Evolutionary conservation across 2,329 filamentous ascomycete genomes (phyloP).

Genomic region (Pseudogymnoascus destructans): DNA sequence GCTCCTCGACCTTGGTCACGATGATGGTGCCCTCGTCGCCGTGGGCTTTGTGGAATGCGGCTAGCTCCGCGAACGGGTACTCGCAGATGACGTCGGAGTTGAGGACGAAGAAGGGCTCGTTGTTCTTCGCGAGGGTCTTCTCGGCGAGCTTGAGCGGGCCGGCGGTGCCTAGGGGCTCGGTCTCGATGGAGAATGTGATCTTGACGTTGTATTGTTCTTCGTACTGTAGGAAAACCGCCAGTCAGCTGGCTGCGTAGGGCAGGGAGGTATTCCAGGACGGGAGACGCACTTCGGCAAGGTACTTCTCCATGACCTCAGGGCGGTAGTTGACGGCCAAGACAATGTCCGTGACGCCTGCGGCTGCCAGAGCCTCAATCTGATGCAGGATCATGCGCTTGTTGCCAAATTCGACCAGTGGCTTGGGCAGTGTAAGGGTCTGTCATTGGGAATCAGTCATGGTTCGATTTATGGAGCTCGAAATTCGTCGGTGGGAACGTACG

Average conservation of each 20-base stretch:
- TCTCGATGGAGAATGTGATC: slow-evolving; percentile 95
- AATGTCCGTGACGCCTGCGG: slow-evolving; percentile 90
- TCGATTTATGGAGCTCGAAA: slow-evolving; percentile 2
- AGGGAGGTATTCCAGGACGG: slow-evolving; percentile 14
- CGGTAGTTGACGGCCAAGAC: slow-evolving; percentile 98
- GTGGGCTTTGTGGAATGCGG: slow-evolving; percentile 82
- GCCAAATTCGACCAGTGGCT: slow-evolving; percentile 93
- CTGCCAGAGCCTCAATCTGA: slow-evolving; percentile 89
- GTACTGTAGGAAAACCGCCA: slow-evolving; percentile 42
- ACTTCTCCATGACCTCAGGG: slow-evolving; percentile 92
- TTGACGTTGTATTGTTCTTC: slow-evolving; percentile 85
- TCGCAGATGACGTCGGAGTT: slow-evolving; percentile 99
- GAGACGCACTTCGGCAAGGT: slow-evolving; percentile 65
- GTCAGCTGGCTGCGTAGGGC: slow-evolving; percentile 8
- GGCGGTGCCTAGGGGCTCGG: slow-evolving; percentile 86
- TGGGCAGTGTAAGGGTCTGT: slow-evolving; percentile 90
- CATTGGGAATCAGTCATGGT: slow-evolving; percentile 2
- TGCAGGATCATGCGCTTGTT: slow-evolving; percentile 99
- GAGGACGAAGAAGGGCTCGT: slow-evolving; percentile 91
- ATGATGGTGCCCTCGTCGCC: slow-evolving; percentile 95
- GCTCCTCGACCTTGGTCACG: slow-evolving; percentile 97
- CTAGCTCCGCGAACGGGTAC: slow-evolving; percentile 83
- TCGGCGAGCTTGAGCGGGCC: slow-evolving; percentile 93
- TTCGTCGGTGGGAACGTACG: slow-evolving; percentile 41
- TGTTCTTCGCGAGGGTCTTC: slow-evolving; percentile 81